Evolutionary conservation across 495 filamentous ascomycete species (phyloP).

Genomic region (Parachaetomium inaequale): DNA sequence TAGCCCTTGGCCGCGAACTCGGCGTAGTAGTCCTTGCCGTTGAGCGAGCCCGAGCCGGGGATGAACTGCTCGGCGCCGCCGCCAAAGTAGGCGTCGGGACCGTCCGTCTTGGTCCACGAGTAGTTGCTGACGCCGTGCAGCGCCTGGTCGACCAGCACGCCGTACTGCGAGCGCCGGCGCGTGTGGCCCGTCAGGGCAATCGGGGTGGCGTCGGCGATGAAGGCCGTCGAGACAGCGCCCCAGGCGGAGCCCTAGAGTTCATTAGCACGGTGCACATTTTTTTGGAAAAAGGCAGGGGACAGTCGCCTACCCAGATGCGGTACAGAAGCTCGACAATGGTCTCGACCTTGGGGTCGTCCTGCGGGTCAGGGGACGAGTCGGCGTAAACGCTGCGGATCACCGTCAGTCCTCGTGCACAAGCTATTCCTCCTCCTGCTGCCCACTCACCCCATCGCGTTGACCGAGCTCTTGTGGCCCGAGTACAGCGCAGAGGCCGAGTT

Average conservation of each 20-base stretch:
- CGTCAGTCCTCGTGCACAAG: neutral
- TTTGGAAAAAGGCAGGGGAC: conserved; percentile 11
- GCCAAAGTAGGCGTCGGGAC: conserved; percentile 70
- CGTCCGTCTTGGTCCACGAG: conserved; percentile 62
- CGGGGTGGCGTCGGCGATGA: conserved; percentile 70
- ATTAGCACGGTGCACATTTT: neutral
- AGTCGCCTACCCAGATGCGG: conserved; percentile 51
- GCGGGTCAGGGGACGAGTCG: conserved; percentile 59
- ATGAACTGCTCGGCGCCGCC: conserved; percentile 71
- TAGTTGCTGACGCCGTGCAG: conserved; percentile 59
- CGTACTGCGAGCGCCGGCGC: conserved; percentile 57
- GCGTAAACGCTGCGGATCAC: conserved; percentile 54
- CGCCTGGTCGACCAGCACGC: conserved; percentile 58
- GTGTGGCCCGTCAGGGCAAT: conserved; percentile 65
- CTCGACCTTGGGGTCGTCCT: conserved; percentile 75
- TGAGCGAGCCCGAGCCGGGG: conserved; percentile 50
- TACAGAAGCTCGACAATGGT: conserved; percentile 68
- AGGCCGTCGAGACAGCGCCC: conserved; percentile 61
- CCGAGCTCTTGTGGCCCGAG: conserved; percentile 68
- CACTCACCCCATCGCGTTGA: conserved; percentile 61
- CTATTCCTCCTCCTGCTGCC: neutral
- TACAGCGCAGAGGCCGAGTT: conserved; percentile 73
- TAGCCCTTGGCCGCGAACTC: conserved; percentile 64
- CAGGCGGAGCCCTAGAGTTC: conserved; percentile 39
- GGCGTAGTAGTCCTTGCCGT: conserved; percentile 62